Conservation (phyloP, 768 basidiomycete species). For the Podaxis sp. region DNA sequence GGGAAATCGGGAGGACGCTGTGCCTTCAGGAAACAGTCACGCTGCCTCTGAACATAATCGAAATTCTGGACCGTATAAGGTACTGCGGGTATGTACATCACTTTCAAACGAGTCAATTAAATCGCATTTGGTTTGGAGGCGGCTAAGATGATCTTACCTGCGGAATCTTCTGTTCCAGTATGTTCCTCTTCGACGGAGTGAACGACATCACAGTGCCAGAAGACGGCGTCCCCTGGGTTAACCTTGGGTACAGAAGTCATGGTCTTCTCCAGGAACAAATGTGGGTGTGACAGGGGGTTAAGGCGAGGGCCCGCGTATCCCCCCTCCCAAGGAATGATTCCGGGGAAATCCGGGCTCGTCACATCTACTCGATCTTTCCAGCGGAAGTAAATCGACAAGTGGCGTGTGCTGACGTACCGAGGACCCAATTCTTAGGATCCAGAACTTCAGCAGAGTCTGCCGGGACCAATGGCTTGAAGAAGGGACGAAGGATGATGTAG, state of each 20-base stretch:
- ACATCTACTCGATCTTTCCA: conserved; percentile 34
- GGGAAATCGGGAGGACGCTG: conserved; percentile 74
- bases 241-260: conserved; percentile 75
- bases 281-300: conserved; percentile 60
- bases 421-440: conserved; percentile 52
- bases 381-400: not conserved
- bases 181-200: conserved; percentile 53
- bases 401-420: conserved; percentile 31
- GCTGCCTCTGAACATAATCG: conserved; percentile 62
- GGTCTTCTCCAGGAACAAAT: conserved; percentile 57
- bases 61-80: conserved; percentile 59
- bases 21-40: conserved; percentile 56
- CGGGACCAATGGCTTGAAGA: conserved; percentile 57
- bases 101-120: conserved; percentile 28
- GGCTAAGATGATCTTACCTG: conserved; percentile 33
- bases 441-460: conserved; percentile 39
- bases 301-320: conserved; percentile 46
- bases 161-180: conserved; percentile 52
- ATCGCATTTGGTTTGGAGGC: not conserved
- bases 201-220: conserved; percentile 68
- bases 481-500: conserved; percentile 73
- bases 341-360: conserved; percentile 49
- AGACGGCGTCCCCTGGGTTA: conserved; percentile 73
- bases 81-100: conserved; percentile 79
- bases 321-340: conserved; percentile 38